Percentiles rank a stretch among this genome's conserved stretches.
Conservation (phyloP, 2,329 filamentous ascomycete genomes). For the Metarhizium robertsii region DNA sequence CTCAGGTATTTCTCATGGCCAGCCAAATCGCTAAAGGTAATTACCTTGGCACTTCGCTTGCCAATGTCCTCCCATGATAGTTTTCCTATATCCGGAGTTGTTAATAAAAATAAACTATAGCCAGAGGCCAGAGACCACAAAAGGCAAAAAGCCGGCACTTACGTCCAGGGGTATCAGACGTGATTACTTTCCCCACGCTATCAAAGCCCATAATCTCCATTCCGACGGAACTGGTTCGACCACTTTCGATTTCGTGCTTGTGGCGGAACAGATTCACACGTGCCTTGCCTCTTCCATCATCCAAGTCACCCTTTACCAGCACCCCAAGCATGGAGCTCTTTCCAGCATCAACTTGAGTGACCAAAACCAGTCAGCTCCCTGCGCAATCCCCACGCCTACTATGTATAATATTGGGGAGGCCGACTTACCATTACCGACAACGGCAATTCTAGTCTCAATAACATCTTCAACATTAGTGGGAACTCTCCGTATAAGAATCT, state of each 20-base stretch:
- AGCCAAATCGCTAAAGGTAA: conserved; percentile 89
- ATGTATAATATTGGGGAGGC: too few species aligned
- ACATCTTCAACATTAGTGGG: conserved; percentile 73
- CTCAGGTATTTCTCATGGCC: conserved; percentile 92
- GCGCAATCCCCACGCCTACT: too few species aligned
- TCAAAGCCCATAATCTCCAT: conserved; percentile 99
- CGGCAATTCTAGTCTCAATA: conserved; percentile 91
- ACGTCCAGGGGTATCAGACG: conserved; percentile 72
- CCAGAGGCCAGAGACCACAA: not conserved
- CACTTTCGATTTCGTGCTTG: conserved; percentile 95
- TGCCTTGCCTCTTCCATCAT: conserved; percentile 88
- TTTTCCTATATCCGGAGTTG: conserved; percentile 29
- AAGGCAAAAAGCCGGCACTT: conserved; percentile 30
- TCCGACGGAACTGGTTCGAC: conserved; percentile 88
- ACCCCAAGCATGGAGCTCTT: conserved; percentile 96
- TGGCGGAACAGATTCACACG: conserved; percentile 94
- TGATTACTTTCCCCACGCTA: conserved; percentile 71
- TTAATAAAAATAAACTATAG: not conserved
- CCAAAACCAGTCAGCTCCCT: not conserved
- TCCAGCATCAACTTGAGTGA: conserved; percentile 68
- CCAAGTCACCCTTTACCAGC: conserved; percentile 86
- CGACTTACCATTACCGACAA: conserved; percentile 76
- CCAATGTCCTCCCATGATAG: conserved; percentile 98
- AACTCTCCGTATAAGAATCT: conserved; percentile 69
- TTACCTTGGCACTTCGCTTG: conserved; percentile 88